These are phyloP conservation scores for Boletellus ananiceps DNA, from an alignment of 768 basidiomycete genomes.

Conservation along the genomic window DNA sequence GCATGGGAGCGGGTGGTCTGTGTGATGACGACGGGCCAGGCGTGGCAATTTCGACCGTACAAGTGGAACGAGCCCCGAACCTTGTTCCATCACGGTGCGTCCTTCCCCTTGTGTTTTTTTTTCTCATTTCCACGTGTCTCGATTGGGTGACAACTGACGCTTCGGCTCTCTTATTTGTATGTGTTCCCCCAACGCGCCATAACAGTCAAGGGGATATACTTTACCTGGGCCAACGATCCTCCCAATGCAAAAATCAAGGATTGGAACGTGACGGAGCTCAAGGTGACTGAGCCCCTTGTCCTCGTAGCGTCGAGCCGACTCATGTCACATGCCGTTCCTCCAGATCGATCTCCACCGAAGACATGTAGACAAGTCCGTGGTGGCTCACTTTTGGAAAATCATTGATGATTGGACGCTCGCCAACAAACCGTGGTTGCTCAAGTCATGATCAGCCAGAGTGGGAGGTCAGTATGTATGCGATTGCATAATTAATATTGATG, in stretches of 20 bases:
- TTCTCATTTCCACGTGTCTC: not conserved
- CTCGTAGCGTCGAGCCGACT: not conserved
- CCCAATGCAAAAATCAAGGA: conserved; percentile 86
- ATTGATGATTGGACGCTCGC: conserved; percentile 80
- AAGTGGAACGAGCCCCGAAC: conserved; percentile 94
- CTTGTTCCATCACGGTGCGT: conserved; percentile 87
- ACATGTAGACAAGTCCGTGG: conserved; percentile 91
- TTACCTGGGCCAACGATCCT: conserved; percentile 92
- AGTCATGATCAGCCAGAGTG: conserved; percentile 24
- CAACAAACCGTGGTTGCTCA: conserved; percentile 77
- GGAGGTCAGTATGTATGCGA: not conserved
- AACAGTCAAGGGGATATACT: conserved; percentile 90
- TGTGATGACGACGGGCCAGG: conserved; percentile 97
- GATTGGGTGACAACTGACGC: not conserved
- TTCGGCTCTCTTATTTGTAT: not conserved
- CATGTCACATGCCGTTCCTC: not conserved
- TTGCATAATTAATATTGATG: not conserved
- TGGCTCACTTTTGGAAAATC: conserved; percentile 94
- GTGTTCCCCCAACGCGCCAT: no score
- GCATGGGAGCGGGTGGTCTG: conserved; percentile 97
- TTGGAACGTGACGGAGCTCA: conserved; percentile 96
- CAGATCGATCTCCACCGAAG: conserved; percentile 89
- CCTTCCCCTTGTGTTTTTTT: no score
- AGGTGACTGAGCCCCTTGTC: conserved; percentile 43
- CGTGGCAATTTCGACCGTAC: conserved; percentile 97